Evolutionary conservation across 2,329 filamentous ascomycete species (phyloP).

Genomic region (Penicillium sp.): DNA sequence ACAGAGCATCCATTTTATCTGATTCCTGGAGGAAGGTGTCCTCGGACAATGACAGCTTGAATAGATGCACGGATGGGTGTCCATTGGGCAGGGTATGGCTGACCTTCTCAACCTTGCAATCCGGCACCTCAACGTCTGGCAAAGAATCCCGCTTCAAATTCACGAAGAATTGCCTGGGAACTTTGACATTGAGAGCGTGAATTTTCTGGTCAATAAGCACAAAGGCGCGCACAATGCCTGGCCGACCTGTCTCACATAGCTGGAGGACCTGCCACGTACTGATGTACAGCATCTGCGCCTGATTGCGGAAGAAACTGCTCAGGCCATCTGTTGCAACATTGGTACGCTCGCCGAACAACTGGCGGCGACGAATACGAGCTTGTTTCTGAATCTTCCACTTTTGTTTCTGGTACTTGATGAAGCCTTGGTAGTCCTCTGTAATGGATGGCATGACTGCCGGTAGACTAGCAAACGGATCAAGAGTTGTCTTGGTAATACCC

Average conservation of each 20-base stretch:
- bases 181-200: slow-evolving; percentile 82
- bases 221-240: slow-evolving; percentile 84
- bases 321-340: slow-evolving; percentile 61
- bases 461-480: slow-evolving; percentile 78
- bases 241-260: slow-evolving; percentile 76
- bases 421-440: slow-evolving; percentile 82
- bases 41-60: slow-evolving; percentile 89
- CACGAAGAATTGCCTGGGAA: slow-evolving; percentile 85
- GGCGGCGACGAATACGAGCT: slow-evolving; percentile 78
- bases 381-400: slow-evolving; percentile 99
- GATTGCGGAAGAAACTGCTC: slow-evolving; percentile 80
- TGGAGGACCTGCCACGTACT: slow-evolving; percentile 96
- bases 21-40: slow-evolving; percentile 82
- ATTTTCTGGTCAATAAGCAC: slow-evolving; percentile 93
- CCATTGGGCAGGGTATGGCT: slow-evolving; percentile 93
- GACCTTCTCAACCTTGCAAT: slow-evolving; percentile 88
- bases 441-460: slow-evolving; percentile 83
- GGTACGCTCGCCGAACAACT: slow-evolving; percentile 87
- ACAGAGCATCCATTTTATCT: slow-evolving; percentile 77
- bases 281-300: slow-evolving; percentile 85
- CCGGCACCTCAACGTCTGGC: slow-evolving; percentile 82
- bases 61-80: slow-evolving; percentile 88
- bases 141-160: slow-evolving; percentile 87
- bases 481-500: slow-evolving; percentile 59
- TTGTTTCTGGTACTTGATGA: slow-evolving; percentile 92